Conservation (phyloP, 768 basidiomycete species). For the Russula ochroleuca region DNA sequence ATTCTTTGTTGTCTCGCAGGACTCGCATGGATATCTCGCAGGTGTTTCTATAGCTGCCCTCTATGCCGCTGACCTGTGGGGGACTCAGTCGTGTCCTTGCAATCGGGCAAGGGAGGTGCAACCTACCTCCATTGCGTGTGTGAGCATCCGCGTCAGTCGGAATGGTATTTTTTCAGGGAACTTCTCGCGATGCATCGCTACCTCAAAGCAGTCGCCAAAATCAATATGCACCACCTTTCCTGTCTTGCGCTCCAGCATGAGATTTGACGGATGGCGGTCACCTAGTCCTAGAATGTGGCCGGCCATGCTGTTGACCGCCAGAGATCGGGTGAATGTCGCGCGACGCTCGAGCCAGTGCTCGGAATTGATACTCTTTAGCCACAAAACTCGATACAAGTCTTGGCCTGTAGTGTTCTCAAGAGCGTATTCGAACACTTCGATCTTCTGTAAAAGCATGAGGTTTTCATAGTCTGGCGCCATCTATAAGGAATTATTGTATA, state of each 20-base stretch:
- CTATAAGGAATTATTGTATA: constrained; percentile 39
- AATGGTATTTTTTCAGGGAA: constrained; percentile 99
- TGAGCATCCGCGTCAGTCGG: constrained; percentile 96
- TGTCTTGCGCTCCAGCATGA: constrained; percentile 84
- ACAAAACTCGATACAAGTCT: constrained; percentile 92
- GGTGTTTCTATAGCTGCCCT: constrained; percentile 92
- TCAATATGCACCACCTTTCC: constrained; percentile 97
- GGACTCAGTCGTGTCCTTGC: constrained; percentile 4
- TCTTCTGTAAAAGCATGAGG: constrained; percentile 90
- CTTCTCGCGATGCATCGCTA: constrained; percentile 97
- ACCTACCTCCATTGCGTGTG: constrained; percentile 95
- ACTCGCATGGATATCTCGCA: constrained; percentile 99
- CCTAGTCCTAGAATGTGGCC: constrained; percentile 96
- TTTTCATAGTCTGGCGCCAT: constrained; percentile 99
- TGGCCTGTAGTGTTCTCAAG: constrained; percentile 98
- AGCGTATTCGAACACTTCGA: constrained; percentile 98
- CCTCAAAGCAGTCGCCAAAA: constrained; percentile 97
- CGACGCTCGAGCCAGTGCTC: constrained; percentile 98
- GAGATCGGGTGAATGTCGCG: constrained; percentile 90
- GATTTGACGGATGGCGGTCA: constrained; percentile 96
- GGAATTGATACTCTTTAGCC: constrained; percentile 92
- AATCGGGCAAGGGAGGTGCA: not conserved
- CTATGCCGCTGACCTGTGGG: constrained; percentile 90
- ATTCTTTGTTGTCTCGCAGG: constrained; percentile 94
- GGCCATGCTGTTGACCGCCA: constrained; percentile 97